Conservation (phyloP, 2,329 filamentous ascomycete genomes). For the Daldinia sp. region DNA sequence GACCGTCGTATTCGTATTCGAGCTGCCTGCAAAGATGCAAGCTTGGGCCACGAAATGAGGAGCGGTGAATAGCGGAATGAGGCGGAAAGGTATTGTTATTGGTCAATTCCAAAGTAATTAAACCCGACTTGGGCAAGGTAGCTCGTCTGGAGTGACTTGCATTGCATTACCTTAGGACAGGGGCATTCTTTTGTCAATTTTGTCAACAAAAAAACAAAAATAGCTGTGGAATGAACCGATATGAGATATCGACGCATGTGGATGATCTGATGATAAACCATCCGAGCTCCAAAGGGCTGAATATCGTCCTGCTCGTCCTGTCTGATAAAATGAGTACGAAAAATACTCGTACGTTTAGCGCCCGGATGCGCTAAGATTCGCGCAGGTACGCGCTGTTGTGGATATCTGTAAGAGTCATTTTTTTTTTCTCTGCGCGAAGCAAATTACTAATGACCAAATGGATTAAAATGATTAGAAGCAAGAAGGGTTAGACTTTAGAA, state of each 20-base stretch:
- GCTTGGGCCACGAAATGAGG: conserved; percentile 24
- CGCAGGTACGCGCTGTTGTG: background rate
- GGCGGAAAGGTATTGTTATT: conserved; percentile 24
- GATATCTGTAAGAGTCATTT: background rate
- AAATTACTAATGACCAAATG: background rate
- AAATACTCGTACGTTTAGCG: conserved; percentile 5
- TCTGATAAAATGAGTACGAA: background rate
- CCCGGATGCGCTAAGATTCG: background rate
- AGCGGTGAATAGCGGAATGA: conserved; percentile 36
- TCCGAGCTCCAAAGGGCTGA: no score
- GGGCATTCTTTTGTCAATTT: background rate
- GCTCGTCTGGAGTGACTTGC: conserved; percentile 22
- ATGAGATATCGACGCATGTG: conserved; percentile 13
- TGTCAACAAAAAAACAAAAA: background rate
- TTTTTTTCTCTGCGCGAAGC: background rate
- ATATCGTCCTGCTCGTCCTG: background rate
- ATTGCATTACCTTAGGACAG: conserved; percentile 32
- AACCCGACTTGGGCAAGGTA: conserved; percentile 22
- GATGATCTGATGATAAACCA: conserved; percentile 16
- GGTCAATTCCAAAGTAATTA: conserved; percentile 34
- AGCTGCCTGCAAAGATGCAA: conserved; percentile 3
- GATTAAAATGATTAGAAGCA: background rate
- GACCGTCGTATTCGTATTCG: conserved; percentile 38
- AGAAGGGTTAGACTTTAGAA: background rate
- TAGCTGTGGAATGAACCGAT: conserved; percentile 6